Evolutionary conservation across 75 land plant genomes (phyloP), one percentile per base, ranked within the genome.

Genomic region (Cunninghamia lanceolata): DNA sequence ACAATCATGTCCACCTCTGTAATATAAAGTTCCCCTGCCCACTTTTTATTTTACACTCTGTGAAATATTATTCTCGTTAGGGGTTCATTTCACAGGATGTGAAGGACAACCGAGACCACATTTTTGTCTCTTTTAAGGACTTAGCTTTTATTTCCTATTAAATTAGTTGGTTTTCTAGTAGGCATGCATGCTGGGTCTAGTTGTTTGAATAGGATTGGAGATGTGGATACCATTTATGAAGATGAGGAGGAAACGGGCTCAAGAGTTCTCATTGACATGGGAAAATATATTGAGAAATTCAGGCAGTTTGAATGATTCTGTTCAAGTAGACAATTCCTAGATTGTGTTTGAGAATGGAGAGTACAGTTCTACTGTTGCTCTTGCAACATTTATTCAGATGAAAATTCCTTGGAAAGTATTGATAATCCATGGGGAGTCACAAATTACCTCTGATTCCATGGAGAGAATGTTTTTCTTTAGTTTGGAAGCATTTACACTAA

Each of bases 201-300:
- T 2, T 13, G 75, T 30, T 6, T 8, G 39, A 38, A 76, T 71
- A 10, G 75, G 19, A 40, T 76, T 76, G 79, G 79, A 8, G 42
- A 38, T 35, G 79, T 76, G 36, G 79, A 76, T 76, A 76, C 79
- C 79, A 76, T 76, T 16, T 76, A 76, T 11, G 79, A 76, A 76
- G 79, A 76, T 11, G 76, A 76, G 21, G 79, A 76, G 39, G 79
- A 76, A n/a, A n/a, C n/a, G n/a, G n/a, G n/a, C 32, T 71, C 35
- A 71, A 30, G 35, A 71, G 75, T 71, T 35, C 35, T 71, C 75
- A 30, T 34, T 50, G 52, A 50, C 52, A 50, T 5, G 6, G 17
- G 79, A 76, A 38, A 38, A 15, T 38, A 76, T 0, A 17, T 16
- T 34, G 14, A 38, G 79, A 36, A 76, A 38, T 35, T 36, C 40